Evolutionary conservation across 768 basidiomycete genomes (phyloP).

Genomic region (Tulasnella calospora): DNA sequence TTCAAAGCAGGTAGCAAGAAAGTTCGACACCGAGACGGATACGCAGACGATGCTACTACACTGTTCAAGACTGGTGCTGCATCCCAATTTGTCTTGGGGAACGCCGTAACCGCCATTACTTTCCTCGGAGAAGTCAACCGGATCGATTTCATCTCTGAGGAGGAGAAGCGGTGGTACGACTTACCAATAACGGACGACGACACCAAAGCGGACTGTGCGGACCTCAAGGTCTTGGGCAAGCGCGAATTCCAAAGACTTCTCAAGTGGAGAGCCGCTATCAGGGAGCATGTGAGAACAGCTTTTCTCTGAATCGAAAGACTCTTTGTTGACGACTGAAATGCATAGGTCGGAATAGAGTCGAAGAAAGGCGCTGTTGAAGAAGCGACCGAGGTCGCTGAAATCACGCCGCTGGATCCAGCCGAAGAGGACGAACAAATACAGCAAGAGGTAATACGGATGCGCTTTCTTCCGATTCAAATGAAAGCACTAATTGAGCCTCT

Average conservation of each 20-base stretch:
- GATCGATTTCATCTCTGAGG: slow-evolving; percentile 71
- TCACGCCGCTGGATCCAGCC: slow-evolving; percentile 52
- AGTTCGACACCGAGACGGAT: slow-evolving; percentile 85
- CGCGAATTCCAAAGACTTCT: slow-evolving; percentile 91
- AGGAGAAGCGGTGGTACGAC: slow-evolving; percentile 83
- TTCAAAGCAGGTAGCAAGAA: slow-evolving; percentile 94
- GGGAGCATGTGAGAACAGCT: slow-evolving; percentile 67
- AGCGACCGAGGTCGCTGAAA: slow-evolving; percentile 62
- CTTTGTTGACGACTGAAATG: neutral
- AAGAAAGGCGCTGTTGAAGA: slow-evolving; percentile 72
- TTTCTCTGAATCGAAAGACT: neutral
- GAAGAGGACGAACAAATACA: slow-evolving; percentile 88
- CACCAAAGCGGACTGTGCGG: slow-evolving; percentile 74
- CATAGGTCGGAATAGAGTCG: slow-evolving; percentile 75
- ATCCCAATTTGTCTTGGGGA: slow-evolving; percentile 56
- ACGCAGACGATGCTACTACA: slow-evolving; percentile 80
- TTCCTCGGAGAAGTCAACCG: slow-evolving; percentile 73
- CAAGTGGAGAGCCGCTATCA: slow-evolving; percentile 82
- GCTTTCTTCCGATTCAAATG: neutral
- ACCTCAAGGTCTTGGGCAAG: slow-evolving; percentile 95
- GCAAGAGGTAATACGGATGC: slow-evolving; percentile 59
- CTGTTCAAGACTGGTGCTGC: slow-evolving; percentile 72
- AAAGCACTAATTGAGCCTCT: neutral
- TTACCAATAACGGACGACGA: slow-evolving; percentile 71
- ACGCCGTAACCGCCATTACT: slow-evolving; percentile 63